Conservation (phyloP, 2,329 filamentous ascomycete species). For the Fusarium euwallaceae region DNA sequence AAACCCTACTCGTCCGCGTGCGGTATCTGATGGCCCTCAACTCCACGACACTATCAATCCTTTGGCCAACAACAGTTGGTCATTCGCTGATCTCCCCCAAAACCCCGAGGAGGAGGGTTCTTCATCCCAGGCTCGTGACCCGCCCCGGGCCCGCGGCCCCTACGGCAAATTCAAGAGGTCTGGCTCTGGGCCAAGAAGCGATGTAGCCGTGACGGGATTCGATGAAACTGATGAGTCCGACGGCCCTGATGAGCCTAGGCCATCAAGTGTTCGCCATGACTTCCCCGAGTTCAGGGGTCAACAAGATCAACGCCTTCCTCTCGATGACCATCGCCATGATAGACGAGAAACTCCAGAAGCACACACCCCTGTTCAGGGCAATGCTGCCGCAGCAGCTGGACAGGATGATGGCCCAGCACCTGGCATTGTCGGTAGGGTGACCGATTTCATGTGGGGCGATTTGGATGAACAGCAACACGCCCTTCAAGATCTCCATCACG, state of each 20-base stretch:
- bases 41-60: conserved; percentile 61
- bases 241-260: background rate
- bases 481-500: conserved; percentile 55
- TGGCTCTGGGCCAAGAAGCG: background rate
- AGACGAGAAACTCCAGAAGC: background rate
- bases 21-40: conserved; percentile 69
- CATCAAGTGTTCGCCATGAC: background rate
- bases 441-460: conserved; percentile 74
- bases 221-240: conserved; percentile 3
- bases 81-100: conserved; percentile 60
- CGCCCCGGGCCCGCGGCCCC: background rate
- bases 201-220: background rate
- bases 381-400: conserved; percentile 27
- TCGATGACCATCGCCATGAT: conserved; percentile 14
- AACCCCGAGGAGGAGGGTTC: conserved; percentile 27
- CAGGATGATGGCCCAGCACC: conserved; percentile 24
- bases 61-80: conserved; percentile 73
- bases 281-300: conserved; percentile 4
- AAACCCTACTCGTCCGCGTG: conserved; percentile 59
- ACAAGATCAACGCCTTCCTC: background rate
- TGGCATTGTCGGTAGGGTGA: conserved; percentile 54
- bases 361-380: conserved; percentile 15
- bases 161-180: conserved; percentile 3
- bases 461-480: conserved; percentile 55
- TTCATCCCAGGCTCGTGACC: background rate